These are phyloP conservation scores for Sphaerobolus stellatus DNA, from an alignment of 1,284 basidiomycete species.

Conservation along the genomic window DNA sequence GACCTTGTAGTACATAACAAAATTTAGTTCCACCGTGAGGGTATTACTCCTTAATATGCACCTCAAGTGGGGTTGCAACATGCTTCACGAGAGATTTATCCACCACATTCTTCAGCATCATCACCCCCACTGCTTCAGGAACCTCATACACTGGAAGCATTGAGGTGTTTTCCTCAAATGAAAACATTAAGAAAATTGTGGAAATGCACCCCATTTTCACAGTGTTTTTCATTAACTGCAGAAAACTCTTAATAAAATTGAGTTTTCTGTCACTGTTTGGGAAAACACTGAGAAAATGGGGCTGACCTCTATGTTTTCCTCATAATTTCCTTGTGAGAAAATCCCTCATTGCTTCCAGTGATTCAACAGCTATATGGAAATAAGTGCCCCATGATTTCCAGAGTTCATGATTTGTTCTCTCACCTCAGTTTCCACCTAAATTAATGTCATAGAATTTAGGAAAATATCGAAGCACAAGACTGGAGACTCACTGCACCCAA, in stretches of 20 bases:
- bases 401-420: no score
- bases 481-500: slow-evolving; percentile 17
- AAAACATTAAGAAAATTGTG: not conserved
- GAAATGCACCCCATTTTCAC: slow-evolving; percentile 18
- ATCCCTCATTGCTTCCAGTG: no score
- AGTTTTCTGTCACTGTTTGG: slow-evolving; percentile 3
- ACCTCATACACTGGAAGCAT: slow-evolving; percentile 18
- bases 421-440: slow-evolving; percentile 14
- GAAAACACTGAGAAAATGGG: no score
- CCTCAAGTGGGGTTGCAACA: slow-evolving; percentile 19
- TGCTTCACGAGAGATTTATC: slow-evolving; percentile 17
- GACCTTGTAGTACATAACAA: slow-evolving; percentile 6
- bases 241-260: slow-evolving; percentile 15
- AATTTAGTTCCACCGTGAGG: not conserved
- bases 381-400: not conserved
- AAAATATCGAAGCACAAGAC: not conserved
- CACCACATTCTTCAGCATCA: slow-evolving; percentile 12
- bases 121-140: slow-evolving; percentile 10
- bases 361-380: slow-evolving; percentile 18
- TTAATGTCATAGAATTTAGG: not conserved
- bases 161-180: not conserved
- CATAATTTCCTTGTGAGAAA: no score
- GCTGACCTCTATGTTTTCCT: no score
- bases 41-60: not conserved
- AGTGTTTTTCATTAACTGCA: slow-evolving; percentile 3